These are phyloP conservation scores for Hypericum androsaemum DNA, from an alignment of 345 rosid species.

Conservation along the genomic window DNA sequence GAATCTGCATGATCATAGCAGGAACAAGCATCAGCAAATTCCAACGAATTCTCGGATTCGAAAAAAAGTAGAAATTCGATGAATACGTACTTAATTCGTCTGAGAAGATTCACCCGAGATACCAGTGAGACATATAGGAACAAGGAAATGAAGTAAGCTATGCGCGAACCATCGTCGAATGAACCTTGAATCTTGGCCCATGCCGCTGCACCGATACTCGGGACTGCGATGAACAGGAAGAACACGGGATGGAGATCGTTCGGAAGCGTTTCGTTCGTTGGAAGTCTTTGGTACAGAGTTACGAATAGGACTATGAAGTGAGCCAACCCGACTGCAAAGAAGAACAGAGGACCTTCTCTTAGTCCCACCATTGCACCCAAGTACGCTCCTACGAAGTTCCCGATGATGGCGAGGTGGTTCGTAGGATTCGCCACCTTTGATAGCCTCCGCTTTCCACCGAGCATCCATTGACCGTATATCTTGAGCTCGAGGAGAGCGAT, in stretches of 20 bases:
- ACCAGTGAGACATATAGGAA: constrained; percentile 84
- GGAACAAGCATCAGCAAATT: constrained; percentile 1
- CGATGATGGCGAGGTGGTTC: constrained; percentile 69
- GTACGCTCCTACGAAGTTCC: constrained; percentile 88
- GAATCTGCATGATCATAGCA: constrained; percentile 36
- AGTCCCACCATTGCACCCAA: constrained; percentile 87
- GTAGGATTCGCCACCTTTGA: constrained; percentile 93
- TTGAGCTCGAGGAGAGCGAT: constrained; percentile 61
- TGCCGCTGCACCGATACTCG: constrained; percentile 79
- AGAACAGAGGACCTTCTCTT: constrained; percentile 84
- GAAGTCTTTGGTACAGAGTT: constrained; percentile 88
- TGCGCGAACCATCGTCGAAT: constrained; percentile 57
- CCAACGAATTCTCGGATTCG: neutral
- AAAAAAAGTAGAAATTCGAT: neutral
- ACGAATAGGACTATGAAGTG: constrained; percentile 78
- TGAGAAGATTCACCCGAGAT: constrained; percentile 58
- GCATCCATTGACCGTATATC: constrained; percentile 97
- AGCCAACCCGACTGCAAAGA: constrained; percentile 78
- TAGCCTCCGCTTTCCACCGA: constrained; percentile 79
- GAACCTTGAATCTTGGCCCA: constrained; percentile 73
- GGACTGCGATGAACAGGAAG: constrained; percentile 86
- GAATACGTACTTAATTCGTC: constrained; percentile 57
- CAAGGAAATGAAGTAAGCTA: constrained; percentile 76
- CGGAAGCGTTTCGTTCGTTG: constrained; percentile 78
- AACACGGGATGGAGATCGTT: constrained; percentile 96